phyloP scores from a whole-genome alignment of 139 green algal genomes.

The Closterium sp. region DNA sequence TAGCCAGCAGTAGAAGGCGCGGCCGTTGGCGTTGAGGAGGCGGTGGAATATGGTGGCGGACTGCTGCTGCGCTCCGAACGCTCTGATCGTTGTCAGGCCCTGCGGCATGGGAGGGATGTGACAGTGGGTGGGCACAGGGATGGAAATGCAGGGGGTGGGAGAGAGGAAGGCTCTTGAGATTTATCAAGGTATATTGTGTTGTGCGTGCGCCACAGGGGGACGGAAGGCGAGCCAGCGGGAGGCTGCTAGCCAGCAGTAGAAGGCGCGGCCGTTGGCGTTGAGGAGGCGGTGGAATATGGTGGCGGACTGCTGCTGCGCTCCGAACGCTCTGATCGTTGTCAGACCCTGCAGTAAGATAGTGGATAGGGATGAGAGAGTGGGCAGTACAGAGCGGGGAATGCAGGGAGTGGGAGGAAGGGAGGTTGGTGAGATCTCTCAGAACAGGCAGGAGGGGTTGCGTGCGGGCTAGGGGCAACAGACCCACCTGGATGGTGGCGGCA shows the following conservation, averaged over 20 bases:
- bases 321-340: constrained; percentile 60
- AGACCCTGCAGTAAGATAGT: constrained; percentile 42
- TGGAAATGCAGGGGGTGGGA: too few relatives aligned
- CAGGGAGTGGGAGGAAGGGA: neutral
- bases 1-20: constrained; percentile 26
- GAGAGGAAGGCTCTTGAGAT: too few relatives aligned
- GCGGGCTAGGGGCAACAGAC: neutral
- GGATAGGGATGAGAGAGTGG: neutral
- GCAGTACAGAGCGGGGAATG: too few relatives aligned
- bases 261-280: neutral
- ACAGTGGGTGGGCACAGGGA: neutral
- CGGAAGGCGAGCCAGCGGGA: too few relatives aligned
- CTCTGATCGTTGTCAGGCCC: constrained; percentile 65
- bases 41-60: neutral
- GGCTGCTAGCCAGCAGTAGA: too few relatives aligned
- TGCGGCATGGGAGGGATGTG: neutral
- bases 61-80: constrained; percentile 16
- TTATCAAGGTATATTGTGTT: too few relatives aligned
- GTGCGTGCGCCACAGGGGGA: too few relatives aligned
- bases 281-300: neutral
- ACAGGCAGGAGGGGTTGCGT: too few relatives aligned
- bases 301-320: neutral
- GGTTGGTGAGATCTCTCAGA: too few relatives aligned
- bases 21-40: constrained; percentile 50
- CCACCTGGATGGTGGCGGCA: neutral